phyloP scores from a whole-genome alignment of 306 rosid species.

The Rosa lucieae region DNA sequence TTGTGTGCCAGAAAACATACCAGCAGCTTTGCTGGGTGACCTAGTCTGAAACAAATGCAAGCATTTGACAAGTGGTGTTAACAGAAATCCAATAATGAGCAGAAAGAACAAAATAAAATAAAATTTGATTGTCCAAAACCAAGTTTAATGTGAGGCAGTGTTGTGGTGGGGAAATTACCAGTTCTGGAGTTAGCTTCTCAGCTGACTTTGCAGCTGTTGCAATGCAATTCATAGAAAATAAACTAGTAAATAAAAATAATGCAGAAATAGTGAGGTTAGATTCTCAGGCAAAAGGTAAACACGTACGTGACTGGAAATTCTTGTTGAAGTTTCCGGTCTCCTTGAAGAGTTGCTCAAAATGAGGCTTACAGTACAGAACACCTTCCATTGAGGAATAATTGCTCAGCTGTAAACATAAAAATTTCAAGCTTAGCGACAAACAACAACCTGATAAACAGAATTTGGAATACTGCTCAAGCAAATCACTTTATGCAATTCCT shows the following conservation, averaged over 20 bases:
- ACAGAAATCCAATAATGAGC: constrained; percentile 8
- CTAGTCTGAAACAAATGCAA: constrained; percentile 65
- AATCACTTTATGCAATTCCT: not conserved
- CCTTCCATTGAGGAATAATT: constrained; percentile 97
- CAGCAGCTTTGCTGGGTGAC: constrained; percentile 88
- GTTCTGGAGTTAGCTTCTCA: constrained; percentile 73
- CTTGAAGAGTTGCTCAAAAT: constrained; percentile 94
- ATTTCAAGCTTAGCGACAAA: not conserved
- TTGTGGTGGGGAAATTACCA: constrained; percentile 51
- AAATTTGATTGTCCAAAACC: constrained; percentile 2
- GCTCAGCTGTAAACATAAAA: constrained; percentile 70
- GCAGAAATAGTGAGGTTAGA: constrained; percentile 15
- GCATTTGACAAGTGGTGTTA: constrained; percentile 28
- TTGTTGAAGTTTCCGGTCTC: constrained; percentile 80
- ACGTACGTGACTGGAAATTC: constrained; percentile 84
- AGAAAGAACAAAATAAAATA: not conserved
- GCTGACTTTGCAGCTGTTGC: constrained; percentile 82
- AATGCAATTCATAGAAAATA: constrained; percentile 39
- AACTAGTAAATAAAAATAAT: constrained; percentile 18
- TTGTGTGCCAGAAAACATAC: constrained; percentile 97
- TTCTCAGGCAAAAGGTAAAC: constrained; percentile 18
- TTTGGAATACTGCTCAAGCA: constrained; percentile 3
- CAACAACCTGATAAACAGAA: constrained; percentile 19
- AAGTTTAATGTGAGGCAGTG: constrained; percentile 13
- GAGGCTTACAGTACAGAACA: constrained; percentile 88